phyloP scores from a whole-genome alignment of 2,329 filamentous ascomycete species.

The Sclerotinia trifoliorum region DNA sequence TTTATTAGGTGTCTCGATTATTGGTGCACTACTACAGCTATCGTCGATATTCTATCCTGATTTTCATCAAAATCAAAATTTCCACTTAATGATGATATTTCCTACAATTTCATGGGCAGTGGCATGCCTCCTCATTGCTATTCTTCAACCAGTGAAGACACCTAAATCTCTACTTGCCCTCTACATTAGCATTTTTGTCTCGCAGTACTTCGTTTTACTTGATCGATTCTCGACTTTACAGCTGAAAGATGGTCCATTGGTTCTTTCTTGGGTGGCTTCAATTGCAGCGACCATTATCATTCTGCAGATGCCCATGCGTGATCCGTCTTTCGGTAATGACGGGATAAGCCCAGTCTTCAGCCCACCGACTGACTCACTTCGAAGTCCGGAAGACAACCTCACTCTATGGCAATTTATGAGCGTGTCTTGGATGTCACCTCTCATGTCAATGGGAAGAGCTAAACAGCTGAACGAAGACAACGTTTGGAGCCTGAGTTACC shows the following conservation, averaged over 20 bases:
- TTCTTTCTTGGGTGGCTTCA: conserved; percentile 44
- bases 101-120: conserved; percentile 34
- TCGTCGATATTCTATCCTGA: conserved; percentile 38
- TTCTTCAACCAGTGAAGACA: conserved; percentile 32
- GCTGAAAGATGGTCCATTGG: conserved; percentile 24
- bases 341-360: conserved; percentile 60
- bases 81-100: conserved; percentile 43
- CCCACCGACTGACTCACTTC: conserved; percentile 56
- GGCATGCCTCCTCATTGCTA: conserved; percentile 29
- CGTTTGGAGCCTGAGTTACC: conserved; percentile 75
- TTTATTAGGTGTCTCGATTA: conserved; percentile 43
- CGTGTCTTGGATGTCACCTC: conserved; percentile 76
- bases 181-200: conserved; percentile 30
- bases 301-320: conserved; percentile 67
- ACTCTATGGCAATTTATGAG: conserved; percentile 81
- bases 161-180: conserved; percentile 33
- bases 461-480: conserved; percentile 73
- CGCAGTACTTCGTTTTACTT: conserved; percentile 34
- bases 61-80: conserved; percentile 22
- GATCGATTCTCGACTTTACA: conserved; percentile 37
- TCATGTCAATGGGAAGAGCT: conserved; percentile 64
- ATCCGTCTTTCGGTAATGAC: conserved; percentile 52
- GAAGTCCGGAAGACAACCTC: conserved; percentile 76
- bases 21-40: conserved; percentile 42
- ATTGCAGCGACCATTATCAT: conserved; percentile 52